Evolutionary conservation across 306 rosid species (phyloP).

Genomic region (Vigna hirtella): DNA sequence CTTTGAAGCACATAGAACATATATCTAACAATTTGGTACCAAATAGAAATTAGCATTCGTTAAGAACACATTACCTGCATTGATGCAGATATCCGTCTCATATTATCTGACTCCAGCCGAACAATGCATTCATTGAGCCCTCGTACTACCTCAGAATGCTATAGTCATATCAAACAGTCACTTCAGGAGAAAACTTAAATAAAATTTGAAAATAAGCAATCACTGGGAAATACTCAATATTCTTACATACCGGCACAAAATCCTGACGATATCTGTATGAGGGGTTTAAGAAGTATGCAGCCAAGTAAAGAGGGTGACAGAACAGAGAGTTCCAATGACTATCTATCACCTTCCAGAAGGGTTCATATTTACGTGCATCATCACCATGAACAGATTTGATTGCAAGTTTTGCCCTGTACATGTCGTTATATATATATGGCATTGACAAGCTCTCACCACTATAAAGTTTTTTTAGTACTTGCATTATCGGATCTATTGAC

Average conservation of each 20-base stretch:
- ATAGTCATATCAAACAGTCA: conserved; percentile 44
- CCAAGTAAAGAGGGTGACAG: conserved; percentile 86
- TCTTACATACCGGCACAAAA: conserved; percentile 74
- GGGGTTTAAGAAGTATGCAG: conserved; percentile 94
- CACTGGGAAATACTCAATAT: conserved; percentile 37
- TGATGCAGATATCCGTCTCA: conserved; percentile 83
- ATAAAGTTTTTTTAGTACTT: conserved; percentile 76
- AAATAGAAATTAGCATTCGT: conserved; percentile 30
- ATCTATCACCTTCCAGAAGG: conserved; percentile 89
- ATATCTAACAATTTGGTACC: conserved; percentile 20
- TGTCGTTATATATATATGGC: conserved; percentile 77
- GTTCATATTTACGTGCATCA: conserved; percentile 77
- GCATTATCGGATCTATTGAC: conserved; percentile 85
- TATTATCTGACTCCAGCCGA: conserved; percentile 80
- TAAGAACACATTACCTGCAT: conserved; percentile 69
- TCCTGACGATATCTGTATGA: conserved; percentile 85
- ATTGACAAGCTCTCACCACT: conserved; percentile 74
- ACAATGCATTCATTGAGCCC: conserved; percentile 90
- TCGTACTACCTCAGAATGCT: conserved; percentile 88
- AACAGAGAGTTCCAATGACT: conserved; percentile 76
- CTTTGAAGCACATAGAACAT: conserved; percentile 25
- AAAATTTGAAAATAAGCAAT: conserved; percentile 34
- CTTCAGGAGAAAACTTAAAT: conserved; percentile 51
- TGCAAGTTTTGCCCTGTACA: conserved; percentile 83
- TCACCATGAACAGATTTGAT: conserved; percentile 76